phyloP scores from a whole-genome alignment of 768 basidiomycete species.

The Cyathus striatus region DNA sequence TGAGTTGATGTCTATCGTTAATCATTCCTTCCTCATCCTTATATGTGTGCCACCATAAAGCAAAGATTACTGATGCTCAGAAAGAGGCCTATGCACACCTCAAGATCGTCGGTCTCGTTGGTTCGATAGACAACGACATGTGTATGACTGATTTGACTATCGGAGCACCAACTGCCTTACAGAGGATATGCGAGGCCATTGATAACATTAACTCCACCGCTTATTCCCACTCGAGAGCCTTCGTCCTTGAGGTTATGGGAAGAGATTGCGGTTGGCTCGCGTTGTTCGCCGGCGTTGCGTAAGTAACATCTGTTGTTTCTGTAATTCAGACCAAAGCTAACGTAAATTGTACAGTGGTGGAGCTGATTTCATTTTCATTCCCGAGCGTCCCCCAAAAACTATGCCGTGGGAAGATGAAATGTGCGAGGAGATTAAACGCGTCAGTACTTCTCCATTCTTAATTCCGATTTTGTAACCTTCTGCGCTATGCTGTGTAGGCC shows the following conservation, averaged over 20 bases:
- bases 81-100: constrained; percentile 72
- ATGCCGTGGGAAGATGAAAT: constrained; percentile 90
- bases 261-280: constrained; percentile 99
- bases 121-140: constrained; percentile 99
- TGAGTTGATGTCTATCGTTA: constrained; percentile 15
- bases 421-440: constrained; percentile 79
- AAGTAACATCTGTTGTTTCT: constrained; percentile 14
- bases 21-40: constrained; percentile 1
- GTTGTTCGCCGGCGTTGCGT: constrained; percentile 88
- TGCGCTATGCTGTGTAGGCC: constrained; percentile 49
- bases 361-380: constrained; percentile 97
- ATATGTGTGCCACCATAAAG: constrained; percentile 25
- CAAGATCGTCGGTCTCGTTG: constrained; percentile 96
- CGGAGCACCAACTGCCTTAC: constrained; percentile 91
- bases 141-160: constrained; percentile 96
- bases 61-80: constrained; percentile 72
- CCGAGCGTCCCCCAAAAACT: constrained; percentile 77
- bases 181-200: constrained; percentile 95
- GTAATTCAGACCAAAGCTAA: too few relatives aligned
- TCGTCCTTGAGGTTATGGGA: constrained; percentile 99
- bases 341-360: constrained; percentile 71
- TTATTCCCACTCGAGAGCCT: constrained; percentile 91
- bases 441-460: constrained; percentile 27
- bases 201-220: constrained; percentile 99
- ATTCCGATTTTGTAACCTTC: neutral